These are phyloP conservation scores for Saururus chinensis DNA, from an alignment of 164 flowering plant species.

Conservation along the genomic window DNA sequence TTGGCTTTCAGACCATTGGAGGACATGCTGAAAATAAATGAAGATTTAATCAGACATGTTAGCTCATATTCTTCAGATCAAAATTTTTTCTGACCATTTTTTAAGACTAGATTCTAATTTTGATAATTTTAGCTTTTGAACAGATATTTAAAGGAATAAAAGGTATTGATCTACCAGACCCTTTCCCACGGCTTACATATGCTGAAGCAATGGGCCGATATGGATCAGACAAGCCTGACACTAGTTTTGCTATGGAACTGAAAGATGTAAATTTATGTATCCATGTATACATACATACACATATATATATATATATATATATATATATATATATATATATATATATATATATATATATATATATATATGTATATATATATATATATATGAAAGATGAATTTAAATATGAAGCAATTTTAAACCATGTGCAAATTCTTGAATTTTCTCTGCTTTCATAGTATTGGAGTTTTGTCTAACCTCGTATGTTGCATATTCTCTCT, in stretches of 20 bases:
- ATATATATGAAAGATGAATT: no score
- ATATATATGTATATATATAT: no score
- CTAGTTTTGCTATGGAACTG: constrained; percentile 77
- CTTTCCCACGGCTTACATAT: constrained; percentile 90
- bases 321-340: no score
- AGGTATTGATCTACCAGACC: constrained; percentile 72
- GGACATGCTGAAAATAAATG: constrained; percentile 84
- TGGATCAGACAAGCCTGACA: constrained; percentile 95
- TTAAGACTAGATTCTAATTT: not conserved
- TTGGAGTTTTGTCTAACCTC: not conserved
- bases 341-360: no score
- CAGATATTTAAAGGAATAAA: constrained; percentile 80
- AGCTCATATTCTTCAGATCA: constrained; percentile 7
- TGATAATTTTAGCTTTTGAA: constrained; percentile 3
- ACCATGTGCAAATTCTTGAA: no score
- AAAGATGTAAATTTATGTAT: constrained; percentile 47
- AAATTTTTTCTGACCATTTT: not conserved
- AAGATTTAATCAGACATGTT: constrained; percentile 86
- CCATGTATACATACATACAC: not conserved
- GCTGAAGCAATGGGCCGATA: constrained; percentile 81
- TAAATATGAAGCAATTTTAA: no score
- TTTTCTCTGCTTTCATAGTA: not conserved
- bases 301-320: no score
- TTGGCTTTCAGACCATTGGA: constrained; percentile 83
- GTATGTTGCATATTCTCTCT: not conserved